phyloP scores from a whole-genome alignment of 164 flowering plant species.

The Dillenia suffruticosa region DNA sequence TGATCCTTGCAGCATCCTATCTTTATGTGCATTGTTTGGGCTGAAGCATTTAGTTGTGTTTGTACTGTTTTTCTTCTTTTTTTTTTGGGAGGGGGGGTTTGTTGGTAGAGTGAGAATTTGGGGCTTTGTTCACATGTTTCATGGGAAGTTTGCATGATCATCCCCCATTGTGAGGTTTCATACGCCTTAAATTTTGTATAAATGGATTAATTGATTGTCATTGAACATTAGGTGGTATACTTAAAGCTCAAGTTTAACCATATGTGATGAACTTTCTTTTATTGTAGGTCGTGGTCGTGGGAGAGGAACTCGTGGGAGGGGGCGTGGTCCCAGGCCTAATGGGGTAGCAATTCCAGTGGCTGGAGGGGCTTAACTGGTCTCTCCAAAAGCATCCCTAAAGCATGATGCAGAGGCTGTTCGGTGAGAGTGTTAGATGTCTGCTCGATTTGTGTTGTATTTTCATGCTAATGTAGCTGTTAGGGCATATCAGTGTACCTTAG shows the following conservation, averaged over 20 bases:
- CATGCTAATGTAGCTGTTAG: slow-evolving; percentile 17
- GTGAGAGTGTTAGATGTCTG: slow-evolving; percentile 27
- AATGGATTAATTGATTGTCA: neutral
- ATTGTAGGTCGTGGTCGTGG: slow-evolving; percentile 36
- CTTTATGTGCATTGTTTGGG: too few species aligned
- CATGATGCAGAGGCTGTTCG: slow-evolving; percentile 8
- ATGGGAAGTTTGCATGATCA: too few species aligned
- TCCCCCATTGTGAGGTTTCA: too few species aligned
- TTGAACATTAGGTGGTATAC: too few species aligned
- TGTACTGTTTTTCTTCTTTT: too few species aligned
- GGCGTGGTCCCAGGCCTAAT: slow-evolving; percentile 52
- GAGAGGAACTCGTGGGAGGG: slow-evolving; percentile 53
- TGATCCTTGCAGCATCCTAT: too few species aligned
- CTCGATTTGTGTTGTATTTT: slow-evolving; percentile 24
- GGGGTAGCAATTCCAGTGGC: slow-evolving; percentile 42
- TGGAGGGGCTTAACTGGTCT: slow-evolving; percentile 16
- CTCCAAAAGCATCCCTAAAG: neutral
- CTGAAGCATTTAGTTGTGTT: too few species aligned
- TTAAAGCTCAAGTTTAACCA: too few species aligned
- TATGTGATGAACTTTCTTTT: neutral
- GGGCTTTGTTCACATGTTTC: too few species aligned
- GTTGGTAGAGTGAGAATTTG: too few species aligned
- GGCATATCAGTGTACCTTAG: slow-evolving; percentile 16
- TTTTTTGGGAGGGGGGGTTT: too few species aligned
- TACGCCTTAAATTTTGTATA: neutral